phyloP scores from a whole-genome alignment of 2,329 filamentous ascomycete genomes.

The Claviceps lovelessii region DNA sequence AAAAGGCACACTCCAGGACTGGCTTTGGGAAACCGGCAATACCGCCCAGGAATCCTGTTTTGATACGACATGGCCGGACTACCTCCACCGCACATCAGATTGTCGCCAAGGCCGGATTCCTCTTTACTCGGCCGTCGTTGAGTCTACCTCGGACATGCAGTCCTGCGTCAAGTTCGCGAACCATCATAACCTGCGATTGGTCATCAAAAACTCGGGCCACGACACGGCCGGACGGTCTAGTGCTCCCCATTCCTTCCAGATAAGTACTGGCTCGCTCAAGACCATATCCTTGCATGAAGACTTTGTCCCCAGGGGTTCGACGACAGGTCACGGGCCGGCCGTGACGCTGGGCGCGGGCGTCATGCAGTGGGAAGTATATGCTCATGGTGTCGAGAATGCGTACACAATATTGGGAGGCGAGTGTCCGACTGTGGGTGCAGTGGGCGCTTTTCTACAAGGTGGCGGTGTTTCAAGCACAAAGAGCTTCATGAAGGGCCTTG shows the following conservation, averaged over 20 bases:
- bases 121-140: not conserved
- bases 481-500: not conserved
- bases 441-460: not conserved
- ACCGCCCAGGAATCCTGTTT: not conserved
- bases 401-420: not conserved
- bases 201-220: constrained; percentile 1
- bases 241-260: constrained; percentile 1
- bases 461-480: not conserved
- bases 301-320: not conserved
- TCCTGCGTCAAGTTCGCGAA: not conserved
- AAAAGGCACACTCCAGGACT: not conserved
- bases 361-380: not conserved
- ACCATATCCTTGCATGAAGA: not conserved
- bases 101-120: not conserved
- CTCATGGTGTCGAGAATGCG: not conserved
- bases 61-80: not conserved
- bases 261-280: not conserved
- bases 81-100: not conserved
- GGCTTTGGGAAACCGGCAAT: not conserved
- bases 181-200: not conserved
- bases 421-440: not conserved
- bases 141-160: not conserved
- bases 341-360: not conserved
- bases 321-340: not conserved
- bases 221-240: not conserved